Base-by-base conservation (phyloP, 1,284 basidiomycete genomes). In the Taiwanofungus camphoratus region DNA sequence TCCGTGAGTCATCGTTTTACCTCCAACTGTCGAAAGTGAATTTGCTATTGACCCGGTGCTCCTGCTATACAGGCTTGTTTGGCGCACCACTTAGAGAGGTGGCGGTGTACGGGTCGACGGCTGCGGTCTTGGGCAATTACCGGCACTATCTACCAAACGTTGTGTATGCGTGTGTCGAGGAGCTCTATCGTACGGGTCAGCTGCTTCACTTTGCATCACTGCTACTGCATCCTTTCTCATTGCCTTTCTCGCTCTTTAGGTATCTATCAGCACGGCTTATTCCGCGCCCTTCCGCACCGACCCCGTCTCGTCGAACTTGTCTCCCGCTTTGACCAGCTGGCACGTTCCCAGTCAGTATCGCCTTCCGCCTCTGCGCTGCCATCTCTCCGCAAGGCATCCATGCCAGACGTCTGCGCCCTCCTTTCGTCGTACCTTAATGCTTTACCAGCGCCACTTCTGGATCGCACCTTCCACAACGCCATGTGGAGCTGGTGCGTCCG, bases 391-490 rank as follows among this genome's bases (percentile, higher is more conserved):
- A 62, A 68, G 15, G 78, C 81, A 52, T 61, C 69, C 0, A 76
- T 74, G 36, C 63, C 74, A 3, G 76, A 82, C 52, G 67, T 85
- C 23, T 80, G 77, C 52, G 76, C 76, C 0, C 66, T 86, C 16
- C 61, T 87, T 3, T 68, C 71, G 2, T 73, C 71, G 0, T 86
- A 76, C 51, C 62, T 86, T 41, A 70, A 70, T 8, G 67, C 71
- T 12, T 66, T 86, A 3, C 78, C 80, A 0, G 63, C 67, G 22
- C 71, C 79, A 0, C 58, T 82, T 31, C 50, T 82, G 16, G 61
- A 68, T 18, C 61, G 66, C 1, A 55, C 56, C 3, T 55, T 79
- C 15, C 70, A 71, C 46, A 56, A 66, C 0, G 70, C 72, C 0
- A 56, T 81, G 6, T 76, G 78, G 71, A 58, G 63, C 0, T 74